Conservation (phyloP, 2,329 filamentous ascomycete genomes). For the Colletotrichum falcatum region DNA sequence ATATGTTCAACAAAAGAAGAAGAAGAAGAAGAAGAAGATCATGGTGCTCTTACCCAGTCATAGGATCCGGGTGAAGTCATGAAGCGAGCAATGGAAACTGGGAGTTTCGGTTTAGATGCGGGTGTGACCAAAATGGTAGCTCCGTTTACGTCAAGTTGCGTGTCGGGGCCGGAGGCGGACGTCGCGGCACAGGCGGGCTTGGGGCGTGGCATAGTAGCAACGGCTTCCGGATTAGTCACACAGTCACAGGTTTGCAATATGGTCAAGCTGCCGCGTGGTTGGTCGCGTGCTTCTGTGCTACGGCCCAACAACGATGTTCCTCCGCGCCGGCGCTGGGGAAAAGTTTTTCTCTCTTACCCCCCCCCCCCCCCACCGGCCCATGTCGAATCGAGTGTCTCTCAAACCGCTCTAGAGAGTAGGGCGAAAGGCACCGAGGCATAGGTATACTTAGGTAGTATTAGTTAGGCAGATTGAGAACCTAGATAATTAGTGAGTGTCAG, state of each 20-base stretch:
- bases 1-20: no score
- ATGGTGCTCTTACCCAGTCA: no score
- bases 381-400: constrained; percentile 5
- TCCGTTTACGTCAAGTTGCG: constrained; percentile 15
- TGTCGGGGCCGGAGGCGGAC: constrained; percentile 21
- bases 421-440: not conserved
- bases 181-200: not conserved
- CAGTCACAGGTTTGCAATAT: no score
- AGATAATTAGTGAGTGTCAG: not conserved
- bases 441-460: not conserved
- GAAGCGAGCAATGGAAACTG: not conserved
- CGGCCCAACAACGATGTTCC: not conserved
- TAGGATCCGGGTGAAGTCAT: not conserved
- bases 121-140: constrained; percentile 32
- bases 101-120: not conserved
- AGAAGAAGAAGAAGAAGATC: no score
- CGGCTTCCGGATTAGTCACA: constrained; percentile 1
- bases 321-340: constrained; percentile 10
- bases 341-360: constrained; percentile 10
- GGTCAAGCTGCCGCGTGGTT: not conserved
- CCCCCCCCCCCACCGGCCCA: not conserved
- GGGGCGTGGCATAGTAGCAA: not conserved
- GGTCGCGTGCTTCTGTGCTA: not conserved
- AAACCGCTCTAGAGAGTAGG: not conserved
- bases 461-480: not conserved